phyloP scores from a whole-genome alignment of 768 basidiomycete genomes.

The Xerocomus potaroensis region DNA sequence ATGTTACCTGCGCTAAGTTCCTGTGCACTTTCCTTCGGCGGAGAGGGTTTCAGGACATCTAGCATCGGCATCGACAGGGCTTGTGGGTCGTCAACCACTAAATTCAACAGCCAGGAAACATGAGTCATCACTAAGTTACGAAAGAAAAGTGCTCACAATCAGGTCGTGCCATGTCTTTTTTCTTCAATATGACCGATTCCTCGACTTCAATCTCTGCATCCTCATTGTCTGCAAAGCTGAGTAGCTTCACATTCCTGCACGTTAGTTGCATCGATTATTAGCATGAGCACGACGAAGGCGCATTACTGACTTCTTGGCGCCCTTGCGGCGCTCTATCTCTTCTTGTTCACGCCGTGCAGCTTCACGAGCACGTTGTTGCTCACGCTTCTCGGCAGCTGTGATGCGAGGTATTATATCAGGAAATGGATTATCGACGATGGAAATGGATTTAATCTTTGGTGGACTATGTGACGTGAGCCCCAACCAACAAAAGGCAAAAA shows the following conservation, averaged over 20 bases:
- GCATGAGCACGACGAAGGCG: not conserved
- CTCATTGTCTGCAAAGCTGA: conserved; percentile 83
- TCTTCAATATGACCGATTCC: conserved; percentile 54
- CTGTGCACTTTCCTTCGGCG: conserved; percentile 1
- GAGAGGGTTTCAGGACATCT: conserved; percentile 1
- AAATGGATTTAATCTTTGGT: conserved; percentile 82
- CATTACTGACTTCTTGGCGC: conserved; percentile 78
- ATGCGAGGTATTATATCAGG: conserved; percentile 94
- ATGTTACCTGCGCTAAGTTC: not conserved
- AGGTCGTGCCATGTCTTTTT: conserved; percentile 79
- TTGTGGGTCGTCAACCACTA: conserved; percentile 23
- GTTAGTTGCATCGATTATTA: not conserved
- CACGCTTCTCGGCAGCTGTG: conserved; percentile 86
- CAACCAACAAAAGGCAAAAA: not conserved
- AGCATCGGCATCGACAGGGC: conserved; percentile 8
- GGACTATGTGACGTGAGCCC: conserved; percentile 48
- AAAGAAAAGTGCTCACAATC: conserved; percentile 56
- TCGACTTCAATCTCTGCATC: conserved; percentile 55
- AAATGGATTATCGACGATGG: conserved; percentile 91
- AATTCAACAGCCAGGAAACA: conserved; percentile 3
- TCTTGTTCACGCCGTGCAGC: conserved; percentile 75
- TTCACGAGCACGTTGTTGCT: conserved; percentile 78
- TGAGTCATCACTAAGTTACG: not conserved
- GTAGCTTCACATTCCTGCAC: conserved; percentile 75
- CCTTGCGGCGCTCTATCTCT: conserved; percentile 62